phyloP scores from a whole-genome alignment of 441 rosid species.

The Erodium trifolium region DNA sequence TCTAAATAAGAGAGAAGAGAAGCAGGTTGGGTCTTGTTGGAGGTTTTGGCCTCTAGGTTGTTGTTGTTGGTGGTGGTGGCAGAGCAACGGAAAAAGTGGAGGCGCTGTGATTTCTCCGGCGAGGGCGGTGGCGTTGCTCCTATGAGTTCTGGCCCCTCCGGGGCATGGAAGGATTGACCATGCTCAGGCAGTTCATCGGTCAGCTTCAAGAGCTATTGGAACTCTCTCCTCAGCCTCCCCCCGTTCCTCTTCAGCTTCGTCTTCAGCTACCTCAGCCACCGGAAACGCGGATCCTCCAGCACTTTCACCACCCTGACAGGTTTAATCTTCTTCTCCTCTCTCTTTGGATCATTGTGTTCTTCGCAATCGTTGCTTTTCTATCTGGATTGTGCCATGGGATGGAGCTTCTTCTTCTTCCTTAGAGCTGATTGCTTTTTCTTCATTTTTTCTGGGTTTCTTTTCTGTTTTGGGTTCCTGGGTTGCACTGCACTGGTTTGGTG shows the following conservation, averaged over 20 bases:
- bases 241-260: no score
- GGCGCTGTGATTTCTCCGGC: background rate
- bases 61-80: background rate
- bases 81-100: no score
- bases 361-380: background rate
- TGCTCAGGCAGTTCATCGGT: slow-evolving; percentile 91
- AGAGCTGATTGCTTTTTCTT: background rate
- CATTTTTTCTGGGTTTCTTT: background rate
- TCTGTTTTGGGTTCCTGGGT: background rate
- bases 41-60: background rate
- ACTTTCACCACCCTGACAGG: slow-evolving; percentile 30
- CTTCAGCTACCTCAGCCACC: no score
- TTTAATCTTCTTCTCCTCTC: slow-evolving; percentile 11
- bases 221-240: slow-evolving; percentile 40
- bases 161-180: slow-evolving; percentile 84
- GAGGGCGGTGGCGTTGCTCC: background rate
- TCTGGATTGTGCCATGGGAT: background rate
- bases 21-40: background rate
- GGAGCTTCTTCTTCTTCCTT: background rate
- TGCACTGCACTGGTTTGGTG: background rate
- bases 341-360: background rate
- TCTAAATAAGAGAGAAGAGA: slow-evolving; percentile 7
- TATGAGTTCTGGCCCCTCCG: slow-evolving; percentile 13
- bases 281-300: slow-evolving; percentile 26
- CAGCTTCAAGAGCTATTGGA: slow-evolving; percentile 81